A percentile compares a stretch with the other conserved stretches of the same genome.
phyloP scores from a whole-genome alignment of 2,329 filamentous ascomycete genomes.

The Aspergillus uvarum region DNA sequence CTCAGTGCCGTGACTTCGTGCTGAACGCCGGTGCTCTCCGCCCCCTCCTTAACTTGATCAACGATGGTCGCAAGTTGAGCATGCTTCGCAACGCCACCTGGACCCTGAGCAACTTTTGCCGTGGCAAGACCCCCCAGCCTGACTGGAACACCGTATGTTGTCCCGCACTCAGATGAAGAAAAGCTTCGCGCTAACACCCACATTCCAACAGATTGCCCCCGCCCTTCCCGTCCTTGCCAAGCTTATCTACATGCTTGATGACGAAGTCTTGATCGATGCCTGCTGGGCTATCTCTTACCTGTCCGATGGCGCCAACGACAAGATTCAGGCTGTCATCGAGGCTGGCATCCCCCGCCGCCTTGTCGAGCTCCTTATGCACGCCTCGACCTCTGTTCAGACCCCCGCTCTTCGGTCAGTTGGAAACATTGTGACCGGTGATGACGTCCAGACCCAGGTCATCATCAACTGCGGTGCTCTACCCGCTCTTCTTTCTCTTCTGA shows the following conservation, averaged over 20 bases:
- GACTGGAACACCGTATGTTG: constrained; percentile 89
- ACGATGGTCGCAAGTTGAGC: constrained; percentile 97
- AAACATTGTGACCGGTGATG: constrained; percentile 98
- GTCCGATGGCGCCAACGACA: constrained; percentile 96
- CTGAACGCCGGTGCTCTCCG: constrained; percentile 86
- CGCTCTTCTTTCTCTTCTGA: constrained; percentile 87
- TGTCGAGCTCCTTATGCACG: constrained; percentile 96
- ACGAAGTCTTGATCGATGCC: constrained; percentile 96
- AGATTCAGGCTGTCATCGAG: constrained; percentile 98
- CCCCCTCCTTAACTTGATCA: constrained; percentile 83
- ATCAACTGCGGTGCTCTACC: constrained; percentile 96
- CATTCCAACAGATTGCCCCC: constrained; percentile 71
- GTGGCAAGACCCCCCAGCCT: constrained; percentile 97
- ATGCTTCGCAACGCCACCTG: constrained; percentile 99
- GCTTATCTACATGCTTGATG: constrained; percentile 96
- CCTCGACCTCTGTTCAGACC: constrained; percentile 96
- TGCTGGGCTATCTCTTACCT: constrained; percentile 99
- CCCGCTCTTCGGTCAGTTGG: constrained; percentile 95
- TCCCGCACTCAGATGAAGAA: not conserved
- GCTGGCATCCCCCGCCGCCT: constrained; percentile 94
- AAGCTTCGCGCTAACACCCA: not conserved
- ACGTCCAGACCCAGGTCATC: constrained; percentile 98
- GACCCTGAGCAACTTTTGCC: constrained; percentile 99
- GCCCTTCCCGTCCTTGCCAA: constrained; percentile 94
- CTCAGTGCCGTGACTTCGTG: constrained; percentile 95